Percentiles rank a stretch among this genome's conserved stretches.
Conservation (phyloP, 2,329 filamentous ascomycete species). For the Ophiostoma triangulosporum region DNA sequence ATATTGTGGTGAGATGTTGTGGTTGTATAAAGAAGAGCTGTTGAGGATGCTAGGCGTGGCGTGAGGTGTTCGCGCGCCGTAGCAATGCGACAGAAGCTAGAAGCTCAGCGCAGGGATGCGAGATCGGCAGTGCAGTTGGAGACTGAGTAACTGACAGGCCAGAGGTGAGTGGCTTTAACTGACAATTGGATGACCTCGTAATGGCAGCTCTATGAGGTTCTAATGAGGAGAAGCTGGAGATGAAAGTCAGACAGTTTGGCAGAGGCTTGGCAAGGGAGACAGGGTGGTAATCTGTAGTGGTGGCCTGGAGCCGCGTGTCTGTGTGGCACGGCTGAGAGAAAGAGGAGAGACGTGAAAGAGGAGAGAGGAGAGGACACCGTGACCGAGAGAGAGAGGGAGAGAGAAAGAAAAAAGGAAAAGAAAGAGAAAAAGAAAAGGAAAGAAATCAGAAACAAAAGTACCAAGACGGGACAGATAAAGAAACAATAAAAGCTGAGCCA, state of each 20-base stretch:
- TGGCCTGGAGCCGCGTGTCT: neutral
- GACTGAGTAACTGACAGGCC: no score
- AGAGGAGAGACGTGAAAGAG: neutral
- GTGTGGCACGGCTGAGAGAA: neutral
- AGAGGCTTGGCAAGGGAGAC: neutral
- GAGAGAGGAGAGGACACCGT: neutral
- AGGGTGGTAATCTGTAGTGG: neutral
- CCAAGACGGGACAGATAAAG: conserved; percentile 1
- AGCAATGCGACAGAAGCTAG: conserved; percentile 3
- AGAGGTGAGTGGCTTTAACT: neutral
- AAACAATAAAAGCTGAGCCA: conserved; percentile 1
- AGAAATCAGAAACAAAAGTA: neutral
- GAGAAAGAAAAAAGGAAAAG: neutral
- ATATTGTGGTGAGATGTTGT: conserved; percentile 15
- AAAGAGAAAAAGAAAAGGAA: neutral
- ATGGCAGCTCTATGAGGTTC: neutral
- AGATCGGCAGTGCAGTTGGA: no score
- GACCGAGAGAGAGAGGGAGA: neutral
- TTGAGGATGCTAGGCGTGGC: neutral
- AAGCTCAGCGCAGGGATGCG: neutral
- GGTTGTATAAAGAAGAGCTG: no score
- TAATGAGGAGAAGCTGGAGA: neutral
- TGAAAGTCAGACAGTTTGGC: neutral
- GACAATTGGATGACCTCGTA: neutral
- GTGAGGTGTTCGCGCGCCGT: neutral